Conservation (phyloP, 345 rosid species). For the Pugionium cornutum region DNA sequence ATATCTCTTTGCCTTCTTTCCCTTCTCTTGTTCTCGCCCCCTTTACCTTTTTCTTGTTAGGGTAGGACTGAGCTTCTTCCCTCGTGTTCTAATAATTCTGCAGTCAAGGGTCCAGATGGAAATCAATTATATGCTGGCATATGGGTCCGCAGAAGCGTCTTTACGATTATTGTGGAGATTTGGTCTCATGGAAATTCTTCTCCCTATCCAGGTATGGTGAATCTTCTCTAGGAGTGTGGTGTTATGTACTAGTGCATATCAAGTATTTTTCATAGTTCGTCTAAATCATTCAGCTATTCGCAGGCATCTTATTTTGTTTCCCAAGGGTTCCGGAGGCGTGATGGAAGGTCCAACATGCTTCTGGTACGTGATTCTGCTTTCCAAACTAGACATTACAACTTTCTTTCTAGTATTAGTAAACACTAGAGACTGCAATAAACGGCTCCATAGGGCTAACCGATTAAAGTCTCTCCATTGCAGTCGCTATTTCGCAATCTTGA, state of each 20-base stretch:
- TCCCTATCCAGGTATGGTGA: conserved; percentile 52
- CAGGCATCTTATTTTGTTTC: conserved; percentile 61
- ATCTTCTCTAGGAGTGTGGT: conserved; percentile 18
- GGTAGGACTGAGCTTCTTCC: conserved; percentile 8
- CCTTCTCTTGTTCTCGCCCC: conserved; percentile 16
- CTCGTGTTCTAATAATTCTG: conserved; percentile 15
- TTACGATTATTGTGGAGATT: conserved; percentile 59
- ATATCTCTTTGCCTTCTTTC: conserved; percentile 3
- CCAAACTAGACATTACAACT: conserved; percentile 8
- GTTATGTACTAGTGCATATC: neutral
- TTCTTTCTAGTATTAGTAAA: neutral
- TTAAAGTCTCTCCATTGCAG: conserved; percentile 37
- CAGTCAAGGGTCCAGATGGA: conserved; percentile 56
- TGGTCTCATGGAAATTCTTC: conserved; percentile 59
- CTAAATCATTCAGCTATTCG: neutral
- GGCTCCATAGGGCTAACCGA: conserved; percentile 1
- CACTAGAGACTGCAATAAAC: conserved; percentile 6
- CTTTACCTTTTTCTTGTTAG: neutral
- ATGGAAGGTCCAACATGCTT: conserved; percentile 65
- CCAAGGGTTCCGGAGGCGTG: conserved; percentile 55
- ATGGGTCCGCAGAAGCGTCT: conserved; percentile 65
- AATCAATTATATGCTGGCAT: conserved; percentile 61
- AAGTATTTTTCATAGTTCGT: neutral
- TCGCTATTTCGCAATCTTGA: conserved; percentile 54
- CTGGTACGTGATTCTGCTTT: conserved; percentile 44